Conservation (phyloP, 2,329 filamentous ascomycete genomes). For the Phaeosphaeria sp. region DNA sequence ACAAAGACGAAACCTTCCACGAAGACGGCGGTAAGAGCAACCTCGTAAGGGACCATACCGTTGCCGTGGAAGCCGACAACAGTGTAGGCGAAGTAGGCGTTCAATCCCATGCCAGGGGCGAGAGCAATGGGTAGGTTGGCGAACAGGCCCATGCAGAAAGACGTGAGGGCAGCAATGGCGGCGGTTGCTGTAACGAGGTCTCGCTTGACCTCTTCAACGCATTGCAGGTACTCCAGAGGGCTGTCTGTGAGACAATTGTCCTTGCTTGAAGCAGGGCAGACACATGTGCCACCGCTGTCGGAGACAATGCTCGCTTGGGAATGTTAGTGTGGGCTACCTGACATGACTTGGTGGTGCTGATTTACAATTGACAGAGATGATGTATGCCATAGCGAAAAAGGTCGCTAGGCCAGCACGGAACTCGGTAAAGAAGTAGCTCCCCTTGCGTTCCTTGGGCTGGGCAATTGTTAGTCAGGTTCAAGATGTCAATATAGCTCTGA, state of each 20-base stretch:
- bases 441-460: slow-evolving; percentile 73
- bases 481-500: background rate
- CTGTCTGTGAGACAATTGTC: slow-evolving; percentile 61
- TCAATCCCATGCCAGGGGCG: slow-evolving; percentile 80
- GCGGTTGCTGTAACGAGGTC: slow-evolving; percentile 86
- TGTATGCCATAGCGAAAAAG: slow-evolving; percentile 59
- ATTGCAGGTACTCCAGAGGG: slow-evolving; percentile 66
- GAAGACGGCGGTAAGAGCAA: slow-evolving; percentile 86
- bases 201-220: slow-evolving; percentile 68
- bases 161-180: slow-evolving; percentile 78
- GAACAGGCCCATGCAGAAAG: slow-evolving; percentile 84
- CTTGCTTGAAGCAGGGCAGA: slow-evolving; percentile 62
- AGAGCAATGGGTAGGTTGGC: slow-evolving; percentile 80
- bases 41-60: slow-evolving; percentile 73
- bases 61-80: slow-evolving; percentile 79
- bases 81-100: slow-evolving; percentile 85
- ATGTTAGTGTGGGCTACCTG: slow-evolving; percentile 9
- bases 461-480: slow-evolving; percentile 22
- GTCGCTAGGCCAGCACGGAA: slow-evolving; percentile 82
- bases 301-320: slow-evolving; percentile 66
- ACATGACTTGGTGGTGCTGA: background rate
- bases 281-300: slow-evolving; percentile 76
- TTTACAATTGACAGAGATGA: slow-evolving; percentile 68
- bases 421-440: slow-evolving; percentile 82
- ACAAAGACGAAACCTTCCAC: slow-evolving; percentile 89